These are phyloP conservation scores for Exophiala bonariae DNA, from an alignment of 2,329 filamentous ascomycete genomes.

Conservation along the genomic window DNA sequence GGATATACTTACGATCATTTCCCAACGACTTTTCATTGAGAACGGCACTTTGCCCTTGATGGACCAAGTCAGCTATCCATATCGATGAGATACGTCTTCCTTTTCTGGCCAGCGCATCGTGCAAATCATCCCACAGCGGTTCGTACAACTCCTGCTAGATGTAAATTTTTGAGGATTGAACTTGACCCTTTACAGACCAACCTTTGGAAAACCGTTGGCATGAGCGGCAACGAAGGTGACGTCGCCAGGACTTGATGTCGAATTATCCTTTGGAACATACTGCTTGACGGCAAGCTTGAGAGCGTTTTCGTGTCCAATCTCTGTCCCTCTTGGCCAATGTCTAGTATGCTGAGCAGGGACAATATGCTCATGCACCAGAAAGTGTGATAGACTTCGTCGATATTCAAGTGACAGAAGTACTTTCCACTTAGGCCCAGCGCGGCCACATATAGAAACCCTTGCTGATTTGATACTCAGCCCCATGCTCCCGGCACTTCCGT, in stretches of 20 bases:
- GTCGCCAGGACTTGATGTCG: slow-evolving; percentile 67
- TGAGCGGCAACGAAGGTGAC: slow-evolving; percentile 84
- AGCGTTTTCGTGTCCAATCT: slow-evolving; percentile 68
- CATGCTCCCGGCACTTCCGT: too few species aligned
- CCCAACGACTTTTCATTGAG: slow-evolving; percentile 76
- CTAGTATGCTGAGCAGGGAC: slow-evolving; percentile 51
- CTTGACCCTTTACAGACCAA: slow-evolving; percentile 34
- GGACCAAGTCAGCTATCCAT: slow-evolving; percentile 87
- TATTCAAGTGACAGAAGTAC: too few species aligned
- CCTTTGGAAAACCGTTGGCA: slow-evolving; percentile 92
- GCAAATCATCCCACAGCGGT: slow-evolving; percentile 82
- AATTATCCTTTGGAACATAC: slow-evolving; percentile 75
- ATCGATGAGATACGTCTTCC: slow-evolving; percentile 75
- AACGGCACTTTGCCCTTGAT: slow-evolving; percentile 76
- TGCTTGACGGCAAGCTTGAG: slow-evolving; percentile 80
- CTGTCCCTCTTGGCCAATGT: slow-evolving; percentile 44
- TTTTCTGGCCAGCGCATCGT: slow-evolving; percentile 55
- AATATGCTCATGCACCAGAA: slow-evolving; percentile 48
- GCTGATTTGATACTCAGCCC: too few species aligned
- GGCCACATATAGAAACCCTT: too few species aligned
- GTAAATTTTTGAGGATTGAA: slow-evolving; percentile 16
- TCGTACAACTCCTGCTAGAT: slow-evolving; percentile 77
- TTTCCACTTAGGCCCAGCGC: too few species aligned
- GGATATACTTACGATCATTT: slow-evolving; percentile 71
- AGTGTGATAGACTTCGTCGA: slow-evolving; percentile 28